Evolutionary conservation across 148 eudicot species (phyloP), one percentile per base, ranked within the genome.

Genomic region (Diospyros lotus): DNA sequence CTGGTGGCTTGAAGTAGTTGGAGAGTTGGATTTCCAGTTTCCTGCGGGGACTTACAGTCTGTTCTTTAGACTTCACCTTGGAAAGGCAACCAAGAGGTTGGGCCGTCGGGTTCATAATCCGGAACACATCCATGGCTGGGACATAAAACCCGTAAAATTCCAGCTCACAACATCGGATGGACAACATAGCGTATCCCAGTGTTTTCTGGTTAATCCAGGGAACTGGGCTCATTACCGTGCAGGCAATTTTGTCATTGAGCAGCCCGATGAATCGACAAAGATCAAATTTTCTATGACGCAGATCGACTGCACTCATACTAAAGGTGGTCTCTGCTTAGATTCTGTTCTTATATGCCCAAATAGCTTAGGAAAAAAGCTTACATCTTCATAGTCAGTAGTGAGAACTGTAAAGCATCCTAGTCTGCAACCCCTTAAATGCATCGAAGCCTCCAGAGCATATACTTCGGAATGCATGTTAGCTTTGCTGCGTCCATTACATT

Each of bases 1-100:
- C 52, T 86, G 89, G 89, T 86, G 89, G 89, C 60, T 86, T 18
- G 89, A 86, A 75, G 86, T 83, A 5, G 72, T 71, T 48, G 89
- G 89, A 41, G 84, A 81, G 43, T 44, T 86, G 5, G 89, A 83
- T 11, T 86, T 86, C 84, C 75, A 81, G 44, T 79, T 86, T 68
- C 89, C 89, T 15, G n/a, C 17, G 66, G 89, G 85, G 48, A 79
- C 84, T n/a, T 86, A 83, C 70, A 77, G 81, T 66, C 76, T 86
- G 6, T 86, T 77, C 61, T 86, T 86, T 70, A 68, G 89, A 51
- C 83, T 86, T 46, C 87, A 86, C 45, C 83, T 83, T 8, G 89
- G 89, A 4, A 79, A 66, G 55, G 69, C 87, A 2, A 62, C 81
- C 0, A 86, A 81, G 74, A 77, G 82, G 13, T 78, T 76, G 10